Evolutionary conservation across 345 rosid genomes (phyloP).

Genomic region (Salix caprea): DNA sequence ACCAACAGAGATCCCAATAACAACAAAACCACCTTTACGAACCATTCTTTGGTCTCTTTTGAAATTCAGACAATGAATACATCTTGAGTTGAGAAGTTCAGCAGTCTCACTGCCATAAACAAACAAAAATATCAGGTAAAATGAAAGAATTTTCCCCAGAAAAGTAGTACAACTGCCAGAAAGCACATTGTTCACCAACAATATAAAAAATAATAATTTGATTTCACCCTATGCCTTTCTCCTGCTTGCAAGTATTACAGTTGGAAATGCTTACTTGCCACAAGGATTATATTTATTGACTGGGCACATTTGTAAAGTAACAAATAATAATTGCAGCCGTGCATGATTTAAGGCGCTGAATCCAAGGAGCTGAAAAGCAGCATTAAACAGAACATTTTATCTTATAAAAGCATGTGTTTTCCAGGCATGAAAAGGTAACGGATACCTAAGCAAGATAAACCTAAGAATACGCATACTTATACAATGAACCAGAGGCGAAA

Average conservation of each 20-base stretch:
- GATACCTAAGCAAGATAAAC: not conserved
- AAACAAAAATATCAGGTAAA: not conserved
- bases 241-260: not conserved
- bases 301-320: not conserved
- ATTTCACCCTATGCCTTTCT: not conserved
- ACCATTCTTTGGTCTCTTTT: constrained; percentile 51
- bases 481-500: not conserved
- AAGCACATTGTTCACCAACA: not conserved
- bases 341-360: not conserved
- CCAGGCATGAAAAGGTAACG: not conserved
- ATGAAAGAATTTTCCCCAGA: not conserved
- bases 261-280: not conserved
- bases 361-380: not conserved
- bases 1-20: constrained; percentile 65
- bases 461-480: not conserved
- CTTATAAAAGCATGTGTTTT: not conserved
- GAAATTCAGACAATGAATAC: constrained; percentile 32
- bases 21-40: constrained; percentile 43
- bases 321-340: not conserved
- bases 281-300: not conserved
- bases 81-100: constrained; percentile 39
- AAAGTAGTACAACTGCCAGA: not conserved
- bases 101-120: constrained; percentile 25
- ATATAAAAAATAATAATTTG: not conserved
- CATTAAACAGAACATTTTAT: not conserved